Evolutionary conservation across 805 yeast species (phyloP).

Genomic region (Lachancea sp.): DNA sequence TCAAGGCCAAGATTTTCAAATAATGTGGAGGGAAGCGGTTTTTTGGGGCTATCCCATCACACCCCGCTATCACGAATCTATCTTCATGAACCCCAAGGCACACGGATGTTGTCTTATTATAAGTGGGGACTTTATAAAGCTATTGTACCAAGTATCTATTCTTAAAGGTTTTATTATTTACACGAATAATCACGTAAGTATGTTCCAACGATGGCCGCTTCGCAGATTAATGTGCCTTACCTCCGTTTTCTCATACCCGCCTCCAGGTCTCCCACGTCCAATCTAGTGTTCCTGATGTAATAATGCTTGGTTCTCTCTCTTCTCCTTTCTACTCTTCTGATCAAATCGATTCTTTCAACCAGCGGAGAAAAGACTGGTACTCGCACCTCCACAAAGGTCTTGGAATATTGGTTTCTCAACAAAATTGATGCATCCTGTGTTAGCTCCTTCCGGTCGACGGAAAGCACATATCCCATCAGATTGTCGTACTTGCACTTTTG

Average conservation of each 20-base stretch:
- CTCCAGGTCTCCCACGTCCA: conserved; percentile 71
- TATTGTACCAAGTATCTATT: too few relatives aligned
- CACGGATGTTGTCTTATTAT: too few relatives aligned
- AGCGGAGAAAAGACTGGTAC: conserved; percentile 77
- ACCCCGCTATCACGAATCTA: conserved; percentile 14
- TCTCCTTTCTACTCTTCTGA: conserved; percentile 56
- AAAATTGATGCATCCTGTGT: conserved; percentile 60
- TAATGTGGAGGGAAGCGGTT: conserved; percentile 12
- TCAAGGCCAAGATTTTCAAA: conserved; percentile 34
- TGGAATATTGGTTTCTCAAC: conserved; percentile 73
- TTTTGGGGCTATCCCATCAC: too few relatives aligned
- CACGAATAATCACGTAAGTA: too few relatives aligned
- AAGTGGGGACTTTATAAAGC: too few relatives aligned
- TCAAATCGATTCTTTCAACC: conserved; percentile 66
- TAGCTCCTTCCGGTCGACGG: conserved; percentile 62
- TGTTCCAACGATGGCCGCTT: too few relatives aligned
- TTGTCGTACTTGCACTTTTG: conserved; percentile 49
- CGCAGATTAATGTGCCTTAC: conserved; percentile 2
- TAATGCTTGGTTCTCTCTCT: conserved; percentile 80
- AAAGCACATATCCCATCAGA: conserved; percentile 73
- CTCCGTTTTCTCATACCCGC: conserved; percentile 33
- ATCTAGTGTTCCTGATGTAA: conserved; percentile 74
- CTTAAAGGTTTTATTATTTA: conserved; percentile 4
- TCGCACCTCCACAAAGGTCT: conserved; percentile 79
- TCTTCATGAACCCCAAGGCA: conserved; percentile 22